A percentile compares a stretch with the other conserved stretches of the same genome.
phyloP scores from a whole-genome alignment of 2,329 filamentous ascomycete species.

The Penicillium sp. region DNA sequence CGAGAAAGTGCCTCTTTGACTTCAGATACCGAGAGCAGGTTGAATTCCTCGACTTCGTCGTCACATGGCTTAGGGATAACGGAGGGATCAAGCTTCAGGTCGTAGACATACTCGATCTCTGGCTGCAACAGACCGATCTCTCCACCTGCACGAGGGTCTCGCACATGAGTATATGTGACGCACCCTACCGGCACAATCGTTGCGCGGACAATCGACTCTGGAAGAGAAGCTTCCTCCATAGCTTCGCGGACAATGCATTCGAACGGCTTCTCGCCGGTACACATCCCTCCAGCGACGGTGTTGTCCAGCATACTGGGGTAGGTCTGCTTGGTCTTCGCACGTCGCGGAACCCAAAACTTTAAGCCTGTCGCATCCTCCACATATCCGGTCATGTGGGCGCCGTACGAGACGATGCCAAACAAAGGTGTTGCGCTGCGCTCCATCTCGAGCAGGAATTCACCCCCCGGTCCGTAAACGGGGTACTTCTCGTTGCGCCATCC shows the following conservation, averaged over 20 bases:
- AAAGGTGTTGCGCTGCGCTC: conserved; percentile 76
- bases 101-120: conserved; percentile 40
- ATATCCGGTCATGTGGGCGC: conserved; percentile 80
- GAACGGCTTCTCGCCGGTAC: conserved; percentile 76
- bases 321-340: conserved; percentile 77
- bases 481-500: conserved; percentile 84
- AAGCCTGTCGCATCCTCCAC: conserved; percentile 61
- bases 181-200: conserved; percentile 65
- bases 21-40: conserved; percentile 32
- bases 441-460: conserved; percentile 67
- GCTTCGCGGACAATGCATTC: conserved; percentile 84
- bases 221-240: conserved; percentile 83
- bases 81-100: conserved; percentile 33
- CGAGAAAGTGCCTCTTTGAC: conserved; percentile 30
- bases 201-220: conserved; percentile 68
- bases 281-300: conserved; percentile 84
- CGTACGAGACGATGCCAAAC: conserved; percentile 76
- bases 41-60: conserved; percentile 37
- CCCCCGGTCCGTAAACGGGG: conserved; percentile 69
- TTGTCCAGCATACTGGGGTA: conserved; percentile 95
- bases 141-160: conserved; percentile 60
- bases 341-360: conserved; percentile 81
- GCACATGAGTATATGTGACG: conserved; percentile 83
- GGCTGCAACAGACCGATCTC: conserved; percentile 32
- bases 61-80: conserved; percentile 33